phyloP scores from a whole-genome alignment of 2,329 filamentous ascomycete species.

The Cryphonectria parasitica region DNA sequence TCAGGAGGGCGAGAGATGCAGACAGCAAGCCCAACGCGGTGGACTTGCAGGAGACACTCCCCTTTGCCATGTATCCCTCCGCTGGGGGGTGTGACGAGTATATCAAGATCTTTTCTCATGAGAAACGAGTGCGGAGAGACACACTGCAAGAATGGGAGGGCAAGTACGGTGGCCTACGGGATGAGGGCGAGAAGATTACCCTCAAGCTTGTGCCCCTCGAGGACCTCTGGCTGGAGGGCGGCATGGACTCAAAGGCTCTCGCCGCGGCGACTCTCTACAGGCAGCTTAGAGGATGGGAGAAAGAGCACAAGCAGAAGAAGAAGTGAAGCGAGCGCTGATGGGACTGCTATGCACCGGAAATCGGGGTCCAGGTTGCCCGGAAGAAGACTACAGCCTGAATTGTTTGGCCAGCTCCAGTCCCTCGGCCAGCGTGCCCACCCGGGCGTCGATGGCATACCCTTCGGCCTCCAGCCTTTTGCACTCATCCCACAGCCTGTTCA shows the following conservation, averaged over 20 bases:
- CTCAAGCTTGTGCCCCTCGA: constrained; percentile 60
- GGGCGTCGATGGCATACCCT: constrained; percentile 78
- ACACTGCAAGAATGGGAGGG: constrained; percentile 60
- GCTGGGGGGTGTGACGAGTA: constrained; percentile 65
- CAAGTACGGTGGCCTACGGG: constrained; percentile 59
- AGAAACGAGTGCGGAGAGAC: constrained; percentile 53
- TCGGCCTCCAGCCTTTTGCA: constrained; percentile 68
- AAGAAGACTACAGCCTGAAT: constrained; percentile 45
- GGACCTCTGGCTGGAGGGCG: constrained; percentile 61
- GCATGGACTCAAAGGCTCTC: constrained; percentile 63
- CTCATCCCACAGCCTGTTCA: constrained; percentile 67
- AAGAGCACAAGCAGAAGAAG: constrained; percentile 2
- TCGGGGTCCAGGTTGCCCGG: neutral
- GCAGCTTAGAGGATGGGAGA: constrained; percentile 50
- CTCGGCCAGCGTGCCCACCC: constrained; percentile 77
- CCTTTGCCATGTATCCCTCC: constrained; percentile 59
- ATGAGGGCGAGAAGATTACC: constrained; percentile 65
- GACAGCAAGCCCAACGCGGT: constrained; percentile 29
- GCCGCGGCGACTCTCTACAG: constrained; percentile 55
- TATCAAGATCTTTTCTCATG: constrained; percentile 61
- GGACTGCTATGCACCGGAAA: neutral
- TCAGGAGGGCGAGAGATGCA: constrained; percentile 41
- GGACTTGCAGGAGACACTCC: constrained; percentile 41
- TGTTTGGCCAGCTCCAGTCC: constrained; percentile 73
- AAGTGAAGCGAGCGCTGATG: neutral